Conservation (phyloP, 225 moss, liverwort and hornwort species). For the Ulota crispa region DNA sequence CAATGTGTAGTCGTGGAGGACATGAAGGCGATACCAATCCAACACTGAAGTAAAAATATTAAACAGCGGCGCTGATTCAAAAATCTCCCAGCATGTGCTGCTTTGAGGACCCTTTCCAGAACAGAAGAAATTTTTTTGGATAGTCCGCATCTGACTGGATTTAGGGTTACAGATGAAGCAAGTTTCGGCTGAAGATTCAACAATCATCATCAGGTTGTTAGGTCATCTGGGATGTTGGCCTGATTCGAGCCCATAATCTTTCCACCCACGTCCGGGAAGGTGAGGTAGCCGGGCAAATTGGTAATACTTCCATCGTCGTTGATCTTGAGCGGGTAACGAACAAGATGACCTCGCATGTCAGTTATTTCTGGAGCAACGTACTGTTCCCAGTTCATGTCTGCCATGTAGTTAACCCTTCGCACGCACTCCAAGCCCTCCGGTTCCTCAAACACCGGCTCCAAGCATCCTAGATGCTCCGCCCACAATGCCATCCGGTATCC, state of each 20-base stretch:
- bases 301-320: conserved; percentile 55
- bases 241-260: conserved; percentile 71
- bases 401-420: conserved; percentile 57
- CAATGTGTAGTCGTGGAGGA: too few relatives aligned
- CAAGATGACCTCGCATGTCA: conserved; percentile 63
- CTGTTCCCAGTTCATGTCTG: conserved; percentile 67
- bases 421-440: conserved; percentile 71
- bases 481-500: conserved; percentile 85
- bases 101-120: neutral
- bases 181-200: neutral
- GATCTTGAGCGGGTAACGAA: conserved; percentile 66
- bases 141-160: neutral
- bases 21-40: too few relatives aligned
- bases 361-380: conserved; percentile 51
- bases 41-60: too few relatives aligned
- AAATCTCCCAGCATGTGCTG: neutral
- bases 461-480: conserved; percentile 73
- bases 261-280: conserved; percentile 84
- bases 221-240: conserved; percentile 43
- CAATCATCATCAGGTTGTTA: conserved; percentile 29
- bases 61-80: neutral
- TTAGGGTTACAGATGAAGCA: neutral
- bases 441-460: conserved; percentile 55
- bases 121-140: neutral
- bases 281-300: conserved; percentile 46